Evolutionary conservation across 2,329 filamentous ascomycete species (phyloP).

Genomic region (Aspergillus ochraceoroseus): DNA sequence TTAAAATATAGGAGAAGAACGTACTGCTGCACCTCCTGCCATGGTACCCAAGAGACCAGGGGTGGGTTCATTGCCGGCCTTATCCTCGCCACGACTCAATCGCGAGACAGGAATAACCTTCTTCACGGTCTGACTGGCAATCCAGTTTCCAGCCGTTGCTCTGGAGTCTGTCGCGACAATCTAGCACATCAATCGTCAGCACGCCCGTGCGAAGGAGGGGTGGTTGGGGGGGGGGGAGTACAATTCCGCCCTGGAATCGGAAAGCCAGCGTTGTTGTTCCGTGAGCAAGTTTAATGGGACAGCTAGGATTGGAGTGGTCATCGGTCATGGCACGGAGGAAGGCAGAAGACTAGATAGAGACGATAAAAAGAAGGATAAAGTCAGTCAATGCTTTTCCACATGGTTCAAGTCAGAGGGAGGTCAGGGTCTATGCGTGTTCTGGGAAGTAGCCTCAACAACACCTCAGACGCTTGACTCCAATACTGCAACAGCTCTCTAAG

Average conservation of each 20-base stretch:
- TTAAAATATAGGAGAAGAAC: too few species aligned
- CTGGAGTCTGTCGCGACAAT: constrained; percentile 97
- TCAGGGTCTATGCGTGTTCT: neutral
- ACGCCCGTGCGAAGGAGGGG: neutral
- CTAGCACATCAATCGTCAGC: constrained; percentile 19
- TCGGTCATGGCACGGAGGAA: constrained; percentile 97
- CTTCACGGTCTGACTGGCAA: constrained; percentile 98
- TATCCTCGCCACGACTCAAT: constrained; percentile 39
- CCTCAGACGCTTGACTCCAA: neutral
- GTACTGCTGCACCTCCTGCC: constrained; percentile 89
- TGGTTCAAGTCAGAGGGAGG: neutral
- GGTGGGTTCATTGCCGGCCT: constrained; percentile 31
- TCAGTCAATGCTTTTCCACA: constrained; percentile 15
- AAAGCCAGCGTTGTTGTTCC: constrained; percentile 97
- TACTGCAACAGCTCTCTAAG: neutral
- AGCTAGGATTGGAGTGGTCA: constrained; percentile 92
- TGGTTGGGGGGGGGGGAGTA: constrained; percentile 23
- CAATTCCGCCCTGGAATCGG: constrained; percentile 93
- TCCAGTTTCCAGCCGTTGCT: constrained; percentile 97
- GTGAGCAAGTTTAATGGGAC: constrained; percentile 99
- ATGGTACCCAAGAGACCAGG: constrained; percentile 79
- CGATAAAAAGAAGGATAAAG: neutral
- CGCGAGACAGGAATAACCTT: constrained; percentile 71
- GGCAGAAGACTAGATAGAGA: constrained; percentile 63
- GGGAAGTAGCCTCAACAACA: neutral